Conservation (phyloP, 75 land plant genomes). For the Ceratopteris richardii region DNA sequence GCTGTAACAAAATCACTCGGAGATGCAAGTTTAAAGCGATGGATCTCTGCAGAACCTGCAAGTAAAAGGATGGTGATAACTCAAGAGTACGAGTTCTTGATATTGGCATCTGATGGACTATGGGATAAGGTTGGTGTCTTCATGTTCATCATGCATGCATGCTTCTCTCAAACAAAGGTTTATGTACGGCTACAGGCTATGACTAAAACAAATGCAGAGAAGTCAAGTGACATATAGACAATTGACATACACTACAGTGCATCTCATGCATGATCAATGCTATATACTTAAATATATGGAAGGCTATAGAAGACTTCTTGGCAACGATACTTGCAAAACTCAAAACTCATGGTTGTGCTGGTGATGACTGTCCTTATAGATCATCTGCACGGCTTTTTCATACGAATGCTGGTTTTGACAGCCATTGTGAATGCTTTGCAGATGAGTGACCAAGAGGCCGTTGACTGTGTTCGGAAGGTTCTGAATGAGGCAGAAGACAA, state of each 20-base stretch:
- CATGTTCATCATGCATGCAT: not conserved
- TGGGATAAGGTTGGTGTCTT: constrained; percentile 53
- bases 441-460: constrained; percentile 69
- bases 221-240: too few relatives aligned
- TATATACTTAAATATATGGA: too few relatives aligned
- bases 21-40: constrained; percentile 47
- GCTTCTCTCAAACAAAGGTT: not conserved
- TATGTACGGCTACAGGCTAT: too few relatives aligned
- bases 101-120: constrained; percentile 73
- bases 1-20: constrained; percentile 67
- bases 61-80: constrained; percentile 21
- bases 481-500: too few relatives aligned
- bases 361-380: too few relatives aligned
- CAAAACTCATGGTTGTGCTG: too few relatives aligned
- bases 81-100: constrained; percentile 50
- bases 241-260: too few relatives aligned
- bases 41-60: constrained; percentile 64
- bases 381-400: too few relatives aligned
- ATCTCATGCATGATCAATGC: too few relatives aligned
- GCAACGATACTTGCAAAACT: too few relatives aligned
- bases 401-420: not conserved
- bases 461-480: constrained; percentile 29
- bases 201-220: too few relatives aligned
- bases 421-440: constrained; percentile 6
- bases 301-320: too few relatives aligned